Percentiles rank a stretch among this genome's conserved stretches.
Evolutionary conservation across 805 yeast genomes (phyloP).

Genomic region (Metschnikowia santaceciliae): DNA sequence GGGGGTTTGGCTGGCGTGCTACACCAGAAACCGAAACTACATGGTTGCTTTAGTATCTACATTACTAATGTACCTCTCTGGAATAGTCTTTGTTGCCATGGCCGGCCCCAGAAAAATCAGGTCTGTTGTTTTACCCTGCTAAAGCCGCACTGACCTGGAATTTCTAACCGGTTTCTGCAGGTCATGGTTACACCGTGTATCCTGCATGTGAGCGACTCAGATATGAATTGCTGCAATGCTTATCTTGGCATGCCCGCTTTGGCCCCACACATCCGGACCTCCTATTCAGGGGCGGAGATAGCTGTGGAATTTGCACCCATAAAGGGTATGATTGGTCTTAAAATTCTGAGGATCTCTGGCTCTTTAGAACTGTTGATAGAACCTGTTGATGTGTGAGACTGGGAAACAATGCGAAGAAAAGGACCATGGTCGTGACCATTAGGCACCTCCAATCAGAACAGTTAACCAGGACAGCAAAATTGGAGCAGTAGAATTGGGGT

Average conservation of each 20-base stretch:
- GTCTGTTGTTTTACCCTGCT: not conserved
- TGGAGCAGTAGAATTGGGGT: too few relatives aligned
- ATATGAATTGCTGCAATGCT: constrained; percentile 2
- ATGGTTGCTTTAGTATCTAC: not conserved
- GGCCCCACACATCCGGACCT: not conserved
- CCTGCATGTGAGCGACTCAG: not conserved
- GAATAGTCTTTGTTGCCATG: too few relatives aligned
- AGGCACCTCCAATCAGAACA: too few relatives aligned
- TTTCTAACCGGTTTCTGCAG: not conserved
- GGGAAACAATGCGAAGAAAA: too few relatives aligned
- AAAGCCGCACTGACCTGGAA: not conserved
- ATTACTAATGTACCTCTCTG: not conserved
- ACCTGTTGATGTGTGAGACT: too few relatives aligned
- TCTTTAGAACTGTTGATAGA: too few relatives aligned
- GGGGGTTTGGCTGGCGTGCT: not conserved
- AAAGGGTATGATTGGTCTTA: too few relatives aligned
- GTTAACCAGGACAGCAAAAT: too few relatives aligned
- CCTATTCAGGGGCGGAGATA: not conserved
- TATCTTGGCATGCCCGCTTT: constrained; percentile 2
- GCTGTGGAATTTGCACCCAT: not conserved
- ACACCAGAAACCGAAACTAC: not conserved
- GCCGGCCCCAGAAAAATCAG: too few relatives aligned
- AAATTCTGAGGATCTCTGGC: too few relatives aligned
- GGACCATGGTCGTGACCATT: too few relatives aligned
- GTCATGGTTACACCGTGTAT: not conserved